Percentiles rank a stretch among this genome's conserved stretches.
Conservation (phyloP, 2,329 filamentous ascomycete genomes). For the Scytalidium sp. region DNA sequence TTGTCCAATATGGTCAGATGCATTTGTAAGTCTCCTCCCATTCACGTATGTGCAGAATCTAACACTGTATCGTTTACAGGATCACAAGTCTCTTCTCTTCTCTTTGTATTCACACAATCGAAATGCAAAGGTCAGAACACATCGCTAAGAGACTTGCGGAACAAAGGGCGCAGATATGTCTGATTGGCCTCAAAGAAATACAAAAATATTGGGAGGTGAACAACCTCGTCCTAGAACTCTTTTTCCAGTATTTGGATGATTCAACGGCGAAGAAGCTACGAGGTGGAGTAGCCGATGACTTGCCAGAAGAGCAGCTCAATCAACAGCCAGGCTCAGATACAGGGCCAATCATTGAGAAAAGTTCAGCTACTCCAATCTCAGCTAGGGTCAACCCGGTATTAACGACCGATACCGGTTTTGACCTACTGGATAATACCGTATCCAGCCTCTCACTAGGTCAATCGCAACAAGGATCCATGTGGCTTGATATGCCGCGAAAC, state of each 20-base stretch:
- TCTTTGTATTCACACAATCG: slow-evolving; percentile 44
- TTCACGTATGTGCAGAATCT: background rate
- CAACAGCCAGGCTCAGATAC: background rate
- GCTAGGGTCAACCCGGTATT: background rate
- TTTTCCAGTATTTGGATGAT: slow-evolving; percentile 45
- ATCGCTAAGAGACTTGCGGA: slow-evolving; percentile 42
- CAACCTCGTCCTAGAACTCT: slow-evolving; percentile 45
- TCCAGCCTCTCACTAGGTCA: background rate
- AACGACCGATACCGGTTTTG: background rate
- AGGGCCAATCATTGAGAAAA: no score
- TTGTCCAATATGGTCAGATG: slow-evolving; percentile 41
- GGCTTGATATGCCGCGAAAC: slow-evolving; percentile 5
- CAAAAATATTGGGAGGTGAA: slow-evolving; percentile 47
- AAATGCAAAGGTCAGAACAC: slow-evolving; percentile 34
- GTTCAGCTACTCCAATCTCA: background rate
- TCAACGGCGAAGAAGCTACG: slow-evolving; percentile 36
- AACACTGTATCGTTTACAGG: slow-evolving; percentile 12
- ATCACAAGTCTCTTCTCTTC: slow-evolving; percentile 47
- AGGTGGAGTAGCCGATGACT: slow-evolving; percentile 1
- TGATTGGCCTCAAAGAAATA: slow-evolving; percentile 43
- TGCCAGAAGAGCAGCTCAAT: background rate
- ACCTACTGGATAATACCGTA: background rate
- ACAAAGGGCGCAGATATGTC: slow-evolving; percentile 44
- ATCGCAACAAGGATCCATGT: slow-evolving; percentile 2
- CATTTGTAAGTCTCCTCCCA: slow-evolving; percentile 31